These are phyloP conservation scores for Irpex rosettiformis DNA, from an alignment of 1,284 basidiomycete genomes.

Conservation along the genomic window DNA sequence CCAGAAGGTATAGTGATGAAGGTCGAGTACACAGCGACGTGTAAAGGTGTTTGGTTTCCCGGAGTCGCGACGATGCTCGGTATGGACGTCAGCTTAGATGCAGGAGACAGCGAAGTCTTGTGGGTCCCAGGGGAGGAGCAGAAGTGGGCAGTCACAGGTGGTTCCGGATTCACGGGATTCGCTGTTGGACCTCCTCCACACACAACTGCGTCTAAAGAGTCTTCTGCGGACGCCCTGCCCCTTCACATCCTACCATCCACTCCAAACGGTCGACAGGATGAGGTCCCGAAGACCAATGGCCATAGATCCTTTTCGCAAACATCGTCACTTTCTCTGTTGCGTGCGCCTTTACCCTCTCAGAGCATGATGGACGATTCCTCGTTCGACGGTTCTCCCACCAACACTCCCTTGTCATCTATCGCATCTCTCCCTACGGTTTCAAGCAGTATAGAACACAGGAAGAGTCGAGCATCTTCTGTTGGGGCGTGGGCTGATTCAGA, in stretches of 20 bases:
- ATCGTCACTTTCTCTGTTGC: constrained; percentile 59
- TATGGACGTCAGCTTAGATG: constrained; percentile 67
- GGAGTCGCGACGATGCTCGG: constrained; percentile 80
- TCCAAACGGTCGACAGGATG: constrained; percentile 32
- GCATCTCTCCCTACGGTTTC: constrained; percentile 44
- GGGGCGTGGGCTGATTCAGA: constrained; percentile 23
- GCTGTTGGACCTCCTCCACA: constrained; percentile 38
- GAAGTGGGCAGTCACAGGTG: constrained; percentile 62
- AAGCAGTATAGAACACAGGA: constrained; percentile 33
- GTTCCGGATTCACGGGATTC: constrained; percentile 65
- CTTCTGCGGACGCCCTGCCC: constrained; percentile 14
- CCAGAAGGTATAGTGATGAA: constrained; percentile 61
- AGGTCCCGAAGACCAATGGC: constrained; percentile 1
- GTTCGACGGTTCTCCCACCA: constrained; percentile 54
- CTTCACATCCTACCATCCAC: constrained; percentile 38
- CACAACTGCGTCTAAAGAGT: constrained; percentile 16
- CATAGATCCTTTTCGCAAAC: constrained; percentile 24
- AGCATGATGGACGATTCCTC: constrained; percentile 59
- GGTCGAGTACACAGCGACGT: constrained; percentile 67
- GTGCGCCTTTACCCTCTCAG: constrained; percentile 63
- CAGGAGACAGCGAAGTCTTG: constrained; percentile 59
- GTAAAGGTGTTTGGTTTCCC: constrained; percentile 73
- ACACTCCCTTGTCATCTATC: constrained; percentile 55
- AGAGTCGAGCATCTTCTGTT: constrained; percentile 28
- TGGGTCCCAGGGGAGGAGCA: constrained; percentile 53